These are phyloP conservation scores for Ganoderma lingzhi DNA, from an alignment of 1,284 basidiomycete genomes.

Conservation along the genomic window DNA sequence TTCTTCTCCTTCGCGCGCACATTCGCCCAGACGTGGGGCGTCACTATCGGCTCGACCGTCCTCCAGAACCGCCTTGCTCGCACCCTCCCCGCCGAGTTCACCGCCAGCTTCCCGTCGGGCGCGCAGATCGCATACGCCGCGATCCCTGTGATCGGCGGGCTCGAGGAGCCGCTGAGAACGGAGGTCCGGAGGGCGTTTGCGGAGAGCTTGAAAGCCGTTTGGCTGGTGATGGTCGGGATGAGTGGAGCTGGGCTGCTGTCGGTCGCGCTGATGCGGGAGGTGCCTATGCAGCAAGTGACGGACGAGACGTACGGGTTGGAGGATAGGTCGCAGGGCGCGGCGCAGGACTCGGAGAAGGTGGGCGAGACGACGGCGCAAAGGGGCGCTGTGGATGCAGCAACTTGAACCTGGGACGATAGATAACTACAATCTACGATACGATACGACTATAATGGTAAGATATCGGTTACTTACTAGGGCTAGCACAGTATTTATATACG, in stretches of 20 bases:
- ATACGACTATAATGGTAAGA: background rate
- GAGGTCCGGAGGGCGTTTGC: constrained; percentile 44
- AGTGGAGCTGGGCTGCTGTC: constrained; percentile 33
- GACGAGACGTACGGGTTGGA: constrained; percentile 23
- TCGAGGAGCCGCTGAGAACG: constrained; percentile 34
- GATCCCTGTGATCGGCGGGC: constrained; percentile 40
- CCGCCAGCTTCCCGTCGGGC: constrained; percentile 27
- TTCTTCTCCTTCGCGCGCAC: constrained; percentile 46
- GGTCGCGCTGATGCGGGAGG: constrained; percentile 19
- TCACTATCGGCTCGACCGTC: constrained; percentile 27
- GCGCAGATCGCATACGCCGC: constrained; percentile 40
- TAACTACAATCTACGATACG: background rate
- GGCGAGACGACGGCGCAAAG: too few species aligned
- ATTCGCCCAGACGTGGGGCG: constrained; percentile 39
- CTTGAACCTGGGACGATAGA: background rate
- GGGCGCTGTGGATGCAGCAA: background rate
- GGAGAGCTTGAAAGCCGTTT: constrained; percentile 36
- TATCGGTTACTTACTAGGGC: background rate
- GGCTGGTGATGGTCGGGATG: constrained; percentile 41
- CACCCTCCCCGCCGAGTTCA: constrained; percentile 22
- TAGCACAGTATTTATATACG: background rate
- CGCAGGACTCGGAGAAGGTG: background rate
- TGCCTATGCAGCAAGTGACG: constrained; percentile 25
- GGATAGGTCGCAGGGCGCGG: too few species aligned
- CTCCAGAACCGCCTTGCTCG: constrained; percentile 30